phyloP scores from a whole-genome alignment of 352 stramenopile species.

The Globisporangium canariense region DNA sequence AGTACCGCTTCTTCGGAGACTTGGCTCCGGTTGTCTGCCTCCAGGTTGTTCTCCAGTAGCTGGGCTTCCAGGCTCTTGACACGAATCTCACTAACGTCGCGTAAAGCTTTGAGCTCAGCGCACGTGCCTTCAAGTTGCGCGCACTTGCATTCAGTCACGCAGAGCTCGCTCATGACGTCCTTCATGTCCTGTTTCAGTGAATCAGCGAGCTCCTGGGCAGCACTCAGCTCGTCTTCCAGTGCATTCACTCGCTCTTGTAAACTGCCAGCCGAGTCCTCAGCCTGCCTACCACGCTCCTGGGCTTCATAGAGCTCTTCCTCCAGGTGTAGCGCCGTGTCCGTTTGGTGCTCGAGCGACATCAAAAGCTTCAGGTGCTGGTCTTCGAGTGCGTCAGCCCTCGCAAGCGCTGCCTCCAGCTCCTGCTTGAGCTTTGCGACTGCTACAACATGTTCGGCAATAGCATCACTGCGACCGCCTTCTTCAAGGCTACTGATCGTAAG shows the following conservation, averaged over 20 bases:
- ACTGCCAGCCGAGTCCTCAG: constrained; percentile 5
- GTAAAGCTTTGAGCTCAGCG: neutral
- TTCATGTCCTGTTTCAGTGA: constrained; percentile 13
- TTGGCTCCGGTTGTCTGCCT: neutral
- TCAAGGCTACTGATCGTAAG: neutral
- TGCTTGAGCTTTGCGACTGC: neutral
- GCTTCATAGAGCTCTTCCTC: constrained; percentile 12
- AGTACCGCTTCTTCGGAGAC: neutral
- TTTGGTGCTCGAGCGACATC: constrained; percentile 15
- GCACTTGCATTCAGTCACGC: constrained; percentile 13
- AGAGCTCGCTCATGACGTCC: constrained; percentile 18
- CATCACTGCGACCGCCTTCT: neutral
- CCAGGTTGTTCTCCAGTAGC: neutral
- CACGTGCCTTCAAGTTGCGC: constrained; percentile 4
- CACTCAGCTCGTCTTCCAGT: neutral
- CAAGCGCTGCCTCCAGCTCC: constrained; percentile 13
- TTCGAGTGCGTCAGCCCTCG: constrained; percentile 12
- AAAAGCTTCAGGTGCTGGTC: constrained; percentile 21
- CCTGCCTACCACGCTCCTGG: neutral
- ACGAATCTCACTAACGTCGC: neutral
- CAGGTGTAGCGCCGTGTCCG: constrained; percentile 8
- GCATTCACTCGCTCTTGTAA: constrained; percentile 8
- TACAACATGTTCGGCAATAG: too few relatives aligned
- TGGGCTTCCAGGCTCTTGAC: neutral
- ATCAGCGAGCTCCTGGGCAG: neutral